These are phyloP conservation scores for Cupressus sempervirens DNA, from an alignment of 75 land plant genomes.

Conservation along the genomic window DNA sequence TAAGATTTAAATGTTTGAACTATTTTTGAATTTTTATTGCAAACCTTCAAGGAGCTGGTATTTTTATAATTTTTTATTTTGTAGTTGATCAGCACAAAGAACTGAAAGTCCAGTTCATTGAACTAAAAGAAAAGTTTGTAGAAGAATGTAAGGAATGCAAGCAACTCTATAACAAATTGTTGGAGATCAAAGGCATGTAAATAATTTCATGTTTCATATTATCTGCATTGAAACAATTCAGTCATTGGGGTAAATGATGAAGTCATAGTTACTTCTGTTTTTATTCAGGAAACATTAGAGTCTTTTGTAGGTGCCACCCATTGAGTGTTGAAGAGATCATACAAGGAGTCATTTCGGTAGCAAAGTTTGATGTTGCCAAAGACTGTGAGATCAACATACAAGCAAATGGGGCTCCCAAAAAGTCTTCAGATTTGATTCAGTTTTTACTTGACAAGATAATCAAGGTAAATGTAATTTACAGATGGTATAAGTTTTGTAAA, in stretches of 20 bases:
- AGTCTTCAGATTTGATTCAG: constrained; percentile 86
- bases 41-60: not conserved
- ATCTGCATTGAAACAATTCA: not conserved
- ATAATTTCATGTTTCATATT: not conserved
- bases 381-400: constrained; percentile 74
- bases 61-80: not conserved
- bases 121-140: constrained; percentile 52
- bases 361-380: constrained; percentile 82
- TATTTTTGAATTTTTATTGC: not conserved
- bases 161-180: constrained; percentile 64
- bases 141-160: constrained; percentile 67
- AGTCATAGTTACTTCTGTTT: too few relatives aligned
- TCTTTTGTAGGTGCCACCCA: constrained; percentile 93
- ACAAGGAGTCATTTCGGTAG: constrained; percentile 46
- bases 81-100: constrained; percentile 60
- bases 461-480: constrained; percentile 51
- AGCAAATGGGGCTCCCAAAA: constrained; percentile 56
- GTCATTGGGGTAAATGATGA: not conserved
- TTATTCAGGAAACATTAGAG: too few relatives aligned
- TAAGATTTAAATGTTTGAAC: constrained; percentile 15
- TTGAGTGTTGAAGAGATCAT: constrained; percentile 58
- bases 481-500: too few relatives aligned
- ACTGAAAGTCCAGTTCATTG: constrained; percentile 28
- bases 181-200: constrained; percentile 71
- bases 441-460: constrained; percentile 73